phyloP scores from a whole-genome alignment of 805 yeast genomes.

The Starmerella khaoyaiensis region DNA sequence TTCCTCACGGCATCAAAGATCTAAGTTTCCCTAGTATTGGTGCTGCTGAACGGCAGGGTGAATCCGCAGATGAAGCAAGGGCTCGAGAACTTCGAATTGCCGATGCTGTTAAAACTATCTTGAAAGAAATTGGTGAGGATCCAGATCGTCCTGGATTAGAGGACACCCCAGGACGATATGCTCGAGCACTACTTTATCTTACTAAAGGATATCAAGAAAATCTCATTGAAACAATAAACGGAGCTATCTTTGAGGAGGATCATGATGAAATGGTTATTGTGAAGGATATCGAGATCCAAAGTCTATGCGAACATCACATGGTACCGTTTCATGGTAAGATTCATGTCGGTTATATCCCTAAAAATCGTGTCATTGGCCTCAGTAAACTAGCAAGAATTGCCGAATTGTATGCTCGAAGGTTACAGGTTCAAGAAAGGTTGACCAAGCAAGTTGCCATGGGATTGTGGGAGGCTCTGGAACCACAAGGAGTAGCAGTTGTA shows the following conservation, averaged over 20 bases:
- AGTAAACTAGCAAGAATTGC: constrained; percentile 90
- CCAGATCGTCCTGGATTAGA: constrained; percentile 72
- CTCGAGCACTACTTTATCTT: constrained; percentile 88
- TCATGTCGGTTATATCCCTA: constrained; percentile 96
- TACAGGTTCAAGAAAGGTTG: constrained; percentile 95
- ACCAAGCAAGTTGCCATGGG: constrained; percentile 98
- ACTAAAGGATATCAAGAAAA: constrained; percentile 96
- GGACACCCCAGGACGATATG: constrained; percentile 93
- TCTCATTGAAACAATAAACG: constrained; percentile 77
- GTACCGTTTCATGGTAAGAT: constrained; percentile 97
- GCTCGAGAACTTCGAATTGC: constrained; percentile 69
- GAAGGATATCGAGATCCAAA: constrained; percentile 80
- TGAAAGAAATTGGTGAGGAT: constrained; percentile 85
- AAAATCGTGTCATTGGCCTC: constrained; percentile 80
- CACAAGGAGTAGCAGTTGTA: constrained; percentile 96
- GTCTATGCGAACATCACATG: constrained; percentile 92
- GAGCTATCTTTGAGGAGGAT: constrained; percentile 94
- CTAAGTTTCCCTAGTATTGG: constrained; percentile 90
- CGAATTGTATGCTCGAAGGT: constrained; percentile 88
- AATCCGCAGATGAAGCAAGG: constrained; percentile 47
- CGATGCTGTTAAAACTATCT: constrained; percentile 57
- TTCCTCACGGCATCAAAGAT: constrained; percentile 56
- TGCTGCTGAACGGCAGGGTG: constrained; percentile 63
- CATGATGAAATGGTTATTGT: constrained; percentile 99
- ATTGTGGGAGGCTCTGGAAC: constrained; percentile 73